Percentiles rank a stretch among this genome's conserved stretches.
Conservation (phyloP, 2,329 filamentous ascomycete species). For the Nannizziopsis arthrosporioides region DNA sequence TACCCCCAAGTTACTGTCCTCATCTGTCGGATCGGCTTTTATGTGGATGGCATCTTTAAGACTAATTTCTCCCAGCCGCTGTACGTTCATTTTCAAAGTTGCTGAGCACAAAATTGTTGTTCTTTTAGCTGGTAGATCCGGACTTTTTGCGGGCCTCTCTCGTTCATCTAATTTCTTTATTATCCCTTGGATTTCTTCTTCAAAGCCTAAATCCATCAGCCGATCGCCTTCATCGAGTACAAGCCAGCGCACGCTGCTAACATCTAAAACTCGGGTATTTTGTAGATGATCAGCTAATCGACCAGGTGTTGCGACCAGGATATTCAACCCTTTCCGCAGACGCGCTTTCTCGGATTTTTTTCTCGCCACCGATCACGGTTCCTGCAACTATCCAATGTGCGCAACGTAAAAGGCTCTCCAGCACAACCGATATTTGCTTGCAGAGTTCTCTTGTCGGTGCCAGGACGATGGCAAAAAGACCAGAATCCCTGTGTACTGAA, state of each 20-base stretch:
- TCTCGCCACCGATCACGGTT: constrained; percentile 62
- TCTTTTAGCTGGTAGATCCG: constrained; percentile 57
- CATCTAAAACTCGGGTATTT: constrained; percentile 77
- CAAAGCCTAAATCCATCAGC: constrained; percentile 97
- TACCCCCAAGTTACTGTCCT: constrained; percentile 38
- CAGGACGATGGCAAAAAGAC: constrained; percentile 85
- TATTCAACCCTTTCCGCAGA: constrained; percentile 86
- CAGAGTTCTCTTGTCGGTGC: constrained; percentile 88
- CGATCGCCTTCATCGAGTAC: constrained; percentile 92
- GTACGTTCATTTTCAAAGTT: constrained; percentile 95
- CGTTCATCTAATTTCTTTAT: constrained; percentile 65
- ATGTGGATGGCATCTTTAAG: constrained; percentile 86
- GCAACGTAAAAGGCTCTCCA: constrained; percentile 76
- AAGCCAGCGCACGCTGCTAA: constrained; percentile 84
- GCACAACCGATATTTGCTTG: constrained; percentile 79
- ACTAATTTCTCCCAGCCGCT: constrained; percentile 86
- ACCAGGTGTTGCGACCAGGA: constrained; percentile 87
- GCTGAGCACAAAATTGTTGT: constrained; percentile 89
- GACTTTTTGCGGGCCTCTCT: constrained; percentile 50
- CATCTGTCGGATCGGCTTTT: constrained; percentile 51
- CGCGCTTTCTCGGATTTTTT: constrained; percentile 83
- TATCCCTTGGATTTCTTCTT: constrained; percentile 82
- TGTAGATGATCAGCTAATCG: constrained; percentile 83
- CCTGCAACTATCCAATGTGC: constrained; percentile 91
- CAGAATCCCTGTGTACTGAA: constrained; percentile 68